phyloP scores from a whole-genome alignment of 2,329 filamentous ascomycete species.

The Uncinocarpus reesii region DNA sequence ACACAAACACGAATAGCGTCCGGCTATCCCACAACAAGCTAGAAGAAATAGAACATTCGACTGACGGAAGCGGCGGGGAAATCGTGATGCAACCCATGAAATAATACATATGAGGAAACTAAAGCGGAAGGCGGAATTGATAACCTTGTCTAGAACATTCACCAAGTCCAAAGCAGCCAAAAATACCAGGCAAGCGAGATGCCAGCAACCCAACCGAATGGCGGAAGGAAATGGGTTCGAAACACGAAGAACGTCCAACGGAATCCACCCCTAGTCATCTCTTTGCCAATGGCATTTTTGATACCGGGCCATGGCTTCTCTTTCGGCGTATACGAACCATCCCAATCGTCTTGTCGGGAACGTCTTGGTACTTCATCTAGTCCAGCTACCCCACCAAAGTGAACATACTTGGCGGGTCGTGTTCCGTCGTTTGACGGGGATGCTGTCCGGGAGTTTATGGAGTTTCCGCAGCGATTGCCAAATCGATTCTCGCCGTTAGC shows the following conservation, averaged over 20 bases:
- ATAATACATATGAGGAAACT: neutral
- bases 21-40: neutral
- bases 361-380: slow-evolving; percentile 4
- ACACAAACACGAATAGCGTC: too few relatives aligned
- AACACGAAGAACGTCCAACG: slow-evolving; percentile 36
- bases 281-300: slow-evolving; percentile 4
- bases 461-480: slow-evolving; percentile 9
- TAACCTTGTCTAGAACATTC: slow-evolving; percentile 13
- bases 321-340: slow-evolving; percentile 25
- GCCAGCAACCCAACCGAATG: slow-evolving; percentile 52
- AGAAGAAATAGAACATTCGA: neutral
- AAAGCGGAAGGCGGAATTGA: too few relatives aligned
- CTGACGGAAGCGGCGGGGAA: neutral
- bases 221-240: slow-evolving; percentile 51
- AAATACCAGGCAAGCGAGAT: slow-evolving; percentile 56
- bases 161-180: slow-evolving; percentile 57
- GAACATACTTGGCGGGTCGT: slow-evolving; percentile 11
- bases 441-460: slow-evolving; percentile 9
- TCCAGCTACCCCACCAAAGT: slow-evolving; percentile 7
- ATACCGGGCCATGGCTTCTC: slow-evolving; percentile 14
- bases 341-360: slow-evolving; percentile 23
- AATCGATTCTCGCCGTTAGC: slow-evolving; percentile 12
- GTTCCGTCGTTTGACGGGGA: slow-evolving; percentile 9
- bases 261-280: slow-evolving; percentile 20
- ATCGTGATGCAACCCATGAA: neutral